Evolutionary conservation across 192 early-diverging fungal species (phyloP).

Genomic region (Mortierella antarctica): DNA sequence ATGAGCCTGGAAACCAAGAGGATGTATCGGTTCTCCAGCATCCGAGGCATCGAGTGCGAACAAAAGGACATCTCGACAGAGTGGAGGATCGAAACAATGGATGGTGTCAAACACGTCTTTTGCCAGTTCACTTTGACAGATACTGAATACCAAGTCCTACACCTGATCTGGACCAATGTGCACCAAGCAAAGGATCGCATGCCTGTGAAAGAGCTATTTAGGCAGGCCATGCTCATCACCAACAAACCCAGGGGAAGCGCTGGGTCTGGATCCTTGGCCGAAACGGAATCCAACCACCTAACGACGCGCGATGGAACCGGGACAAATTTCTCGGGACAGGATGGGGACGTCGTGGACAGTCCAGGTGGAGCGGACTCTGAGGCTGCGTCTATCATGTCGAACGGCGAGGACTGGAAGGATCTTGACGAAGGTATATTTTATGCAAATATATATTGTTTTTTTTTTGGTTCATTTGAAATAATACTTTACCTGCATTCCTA

Average conservation of each 20-base stretch:
- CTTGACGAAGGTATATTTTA: conserved; percentile 29
- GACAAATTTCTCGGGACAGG: neutral
- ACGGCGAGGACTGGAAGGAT: conserved; percentile 14
- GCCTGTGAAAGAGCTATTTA: conserved; percentile 44
- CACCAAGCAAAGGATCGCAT: conserved; percentile 34
- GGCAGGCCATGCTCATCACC: conserved; percentile 27
- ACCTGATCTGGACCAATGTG: conserved; percentile 51
- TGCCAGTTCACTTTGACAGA: conserved; percentile 36
- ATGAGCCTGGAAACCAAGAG: conserved; percentile 46
- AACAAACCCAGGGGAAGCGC: conserved; percentile 48
- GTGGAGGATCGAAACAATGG: conserved; percentile 48
- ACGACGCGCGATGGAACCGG: conserved; percentile 26
- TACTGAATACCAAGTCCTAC: conserved; percentile 45
- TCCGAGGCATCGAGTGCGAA: conserved; percentile 47
- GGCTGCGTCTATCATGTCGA: conserved; percentile 6
- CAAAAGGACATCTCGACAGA: conserved; percentile 54
- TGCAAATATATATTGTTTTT: neutral
- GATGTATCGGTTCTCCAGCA: conserved; percentile 48
- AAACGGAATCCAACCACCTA: conserved; percentile 40
- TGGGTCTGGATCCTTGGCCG: conserved; percentile 46
- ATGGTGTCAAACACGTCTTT: conserved; percentile 41
- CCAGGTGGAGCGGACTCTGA: conserved; percentile 7
- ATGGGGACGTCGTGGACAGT: neutral
- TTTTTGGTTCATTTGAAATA: neutral
- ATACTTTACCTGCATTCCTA: neutral